phyloP scores from a whole-genome alignment of 179 eudicot species.

The Camellia oleifera region DNA sequence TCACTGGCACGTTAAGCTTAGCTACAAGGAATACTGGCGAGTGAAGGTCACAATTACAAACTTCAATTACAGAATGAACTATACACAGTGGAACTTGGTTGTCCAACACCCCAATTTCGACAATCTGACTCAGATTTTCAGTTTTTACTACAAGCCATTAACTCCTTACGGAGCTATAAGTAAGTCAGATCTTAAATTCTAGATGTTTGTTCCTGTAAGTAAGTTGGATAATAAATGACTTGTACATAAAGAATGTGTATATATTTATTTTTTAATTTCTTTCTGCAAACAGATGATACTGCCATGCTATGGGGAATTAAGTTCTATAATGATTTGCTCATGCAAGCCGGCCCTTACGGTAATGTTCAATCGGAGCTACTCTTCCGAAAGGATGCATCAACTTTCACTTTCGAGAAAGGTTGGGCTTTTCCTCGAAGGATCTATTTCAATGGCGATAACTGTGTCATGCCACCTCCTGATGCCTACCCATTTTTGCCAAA shows the following conservation, averaged over 20 bases:
- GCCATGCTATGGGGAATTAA: constrained; percentile 38
- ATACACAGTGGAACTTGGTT: constrained; percentile 44
- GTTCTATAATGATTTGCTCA: constrained; percentile 37
- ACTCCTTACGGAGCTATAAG: constrained; percentile 36
- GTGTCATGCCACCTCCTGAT: constrained; percentile 45
- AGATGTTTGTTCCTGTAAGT: not conserved
- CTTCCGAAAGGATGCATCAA: constrained; percentile 26
- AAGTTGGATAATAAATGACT: too few relatives aligned
- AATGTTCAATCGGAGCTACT: constrained; percentile 40
- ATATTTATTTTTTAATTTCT: not conserved
- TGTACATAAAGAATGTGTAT: not conserved
- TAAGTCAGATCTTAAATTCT: constrained; percentile 23
- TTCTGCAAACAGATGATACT: constrained; percentile 34
- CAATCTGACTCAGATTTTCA: constrained; percentile 35
- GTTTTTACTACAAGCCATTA: constrained; percentile 41
- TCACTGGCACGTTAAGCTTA: constrained; percentile 52
- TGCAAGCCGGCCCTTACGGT: constrained; percentile 36
- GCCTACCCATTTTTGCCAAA: constrained; percentile 33
- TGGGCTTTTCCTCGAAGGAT: constrained; percentile 45
- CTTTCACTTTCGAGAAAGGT: constrained; percentile 30
- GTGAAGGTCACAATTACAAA: constrained; percentile 51
- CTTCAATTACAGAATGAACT: constrained; percentile 49
- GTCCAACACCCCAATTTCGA: constrained; percentile 50
- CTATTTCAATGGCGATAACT: constrained; percentile 40
- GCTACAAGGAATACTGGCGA: constrained; percentile 47